phyloP scores from a whole-genome alignment of 2,329 filamentous ascomycete species.

The Cladosporium sp. region DNA sequence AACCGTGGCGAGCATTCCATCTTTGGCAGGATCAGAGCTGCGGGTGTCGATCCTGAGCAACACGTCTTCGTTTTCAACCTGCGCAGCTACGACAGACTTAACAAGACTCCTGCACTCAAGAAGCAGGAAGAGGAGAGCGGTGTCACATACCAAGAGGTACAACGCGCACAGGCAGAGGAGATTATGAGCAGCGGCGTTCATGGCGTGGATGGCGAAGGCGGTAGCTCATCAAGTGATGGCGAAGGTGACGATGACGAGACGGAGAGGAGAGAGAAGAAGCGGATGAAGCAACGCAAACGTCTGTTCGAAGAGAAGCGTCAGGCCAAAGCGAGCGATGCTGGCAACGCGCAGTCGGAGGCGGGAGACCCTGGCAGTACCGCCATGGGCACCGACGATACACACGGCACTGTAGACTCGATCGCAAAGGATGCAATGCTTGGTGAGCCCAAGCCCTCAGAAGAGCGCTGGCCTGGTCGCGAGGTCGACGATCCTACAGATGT shows the following conservation, averaged over 20 bases:
- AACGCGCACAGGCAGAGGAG: slow-evolving; percentile 84
- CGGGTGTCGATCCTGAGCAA: slow-evolving; percentile 74
- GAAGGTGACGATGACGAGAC: slow-evolving; percentile 26
- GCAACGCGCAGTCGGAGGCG: slow-evolving; percentile 22
- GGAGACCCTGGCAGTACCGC: slow-evolving; percentile 14
- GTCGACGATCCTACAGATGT: slow-evolving; percentile 22
- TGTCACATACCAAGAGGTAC: slow-evolving; percentile 80
- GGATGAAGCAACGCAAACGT: slow-evolving; percentile 48
- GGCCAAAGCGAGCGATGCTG: slow-evolving; percentile 25
- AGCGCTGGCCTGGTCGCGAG: slow-evolving; percentile 68
- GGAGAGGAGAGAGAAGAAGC: slow-evolving; percentile 41
- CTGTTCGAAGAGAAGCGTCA: slow-evolving; percentile 48
- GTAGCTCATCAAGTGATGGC: slow-evolving; percentile 24
- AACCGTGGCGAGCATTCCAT: slow-evolving; percentile 90
- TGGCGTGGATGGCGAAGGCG: slow-evolving; percentile 47
- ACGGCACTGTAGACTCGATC: slow-evolving; percentile 61
- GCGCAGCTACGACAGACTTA: slow-evolving; percentile 87
- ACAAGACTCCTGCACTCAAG: slow-evolving; percentile 72
- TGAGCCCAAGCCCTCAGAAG: slow-evolving; percentile 63
- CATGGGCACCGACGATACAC: slow-evolving; percentile 37
- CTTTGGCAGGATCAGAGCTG: slow-evolving; percentile 70
- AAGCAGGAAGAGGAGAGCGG: slow-evolving; percentile 79
- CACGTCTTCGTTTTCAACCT: slow-evolving; percentile 95
- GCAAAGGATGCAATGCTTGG: slow-evolving; percentile 82
- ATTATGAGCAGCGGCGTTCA: slow-evolving; percentile 77